A percentile compares a stretch with the other conserved stretches of the same genome.
phyloP scores from a whole-genome alignment of 345 rosid species.

The Sisymbrium altissimum region DNA sequence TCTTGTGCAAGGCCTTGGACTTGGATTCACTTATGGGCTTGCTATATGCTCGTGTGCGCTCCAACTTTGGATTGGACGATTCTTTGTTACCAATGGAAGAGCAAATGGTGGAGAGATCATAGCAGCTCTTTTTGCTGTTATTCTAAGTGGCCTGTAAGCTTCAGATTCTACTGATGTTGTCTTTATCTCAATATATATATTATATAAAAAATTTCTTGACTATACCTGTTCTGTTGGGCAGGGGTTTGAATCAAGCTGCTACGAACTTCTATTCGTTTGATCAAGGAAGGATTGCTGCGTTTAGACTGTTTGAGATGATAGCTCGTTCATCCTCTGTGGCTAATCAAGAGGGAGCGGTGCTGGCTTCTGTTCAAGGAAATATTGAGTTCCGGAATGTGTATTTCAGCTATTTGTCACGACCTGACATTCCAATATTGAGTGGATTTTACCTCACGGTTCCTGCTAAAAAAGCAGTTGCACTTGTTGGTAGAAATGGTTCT shows the following conservation, averaged over 20 bases:
- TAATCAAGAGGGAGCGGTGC: slow-evolving; percentile 65
- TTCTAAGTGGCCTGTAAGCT: slow-evolving; percentile 97
- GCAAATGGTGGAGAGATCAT: slow-evolving; percentile 93
- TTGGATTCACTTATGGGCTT: slow-evolving; percentile 98
- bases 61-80: slow-evolving; percentile 93
- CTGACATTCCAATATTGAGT: slow-evolving; percentile 94
- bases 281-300: slow-evolving; percentile 97
- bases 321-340: slow-evolving; percentile 73
- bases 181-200: slow-evolving; percentile 24
- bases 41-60: slow-evolving; percentile 96
- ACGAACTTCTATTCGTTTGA: slow-evolving; percentile 97
- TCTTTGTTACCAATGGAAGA: slow-evolving; percentile 50
- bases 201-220: slow-evolving; percentile 23
- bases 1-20: slow-evolving; percentile 99
- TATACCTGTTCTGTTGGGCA: slow-evolving; percentile 33
- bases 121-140: slow-evolving; percentile 85
- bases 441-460: slow-evolving; percentile 98
- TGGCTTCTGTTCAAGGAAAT: slow-evolving; percentile 69
- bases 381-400: slow-evolving; percentile 95
- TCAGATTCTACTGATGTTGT: slow-evolving; percentile 19
- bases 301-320: slow-evolving; percentile 97
- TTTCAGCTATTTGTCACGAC: slow-evolving; percentile 96
- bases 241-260: slow-evolving; percentile 98
- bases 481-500: slow-evolving; percentile 98
- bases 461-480: slow-evolving; percentile 91